phyloP scores from a whole-genome alignment of 176 grass and related monocot species.

The Oropetium thomaeum region DNA sequence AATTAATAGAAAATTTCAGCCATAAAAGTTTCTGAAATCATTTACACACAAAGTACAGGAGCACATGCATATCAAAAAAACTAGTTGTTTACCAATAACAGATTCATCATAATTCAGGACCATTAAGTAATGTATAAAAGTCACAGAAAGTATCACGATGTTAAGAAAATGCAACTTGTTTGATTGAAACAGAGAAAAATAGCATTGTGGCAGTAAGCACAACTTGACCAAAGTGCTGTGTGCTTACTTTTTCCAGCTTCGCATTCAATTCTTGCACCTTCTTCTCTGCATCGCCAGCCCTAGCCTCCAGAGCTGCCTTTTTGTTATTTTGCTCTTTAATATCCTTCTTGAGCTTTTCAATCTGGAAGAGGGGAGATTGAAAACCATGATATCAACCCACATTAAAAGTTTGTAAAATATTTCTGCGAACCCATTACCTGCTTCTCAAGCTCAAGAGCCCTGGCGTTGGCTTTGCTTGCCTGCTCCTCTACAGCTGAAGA shows the following conservation, averaged over 20 bases:
- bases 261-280: constrained; percentile 61
- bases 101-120: constrained; percentile 14
- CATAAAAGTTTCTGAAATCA: neutral
- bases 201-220: neutral
- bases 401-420: constrained; percentile 5
- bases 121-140: neutral
- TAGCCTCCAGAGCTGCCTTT: constrained; percentile 53
- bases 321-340: constrained; percentile 45
- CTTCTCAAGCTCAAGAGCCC: constrained; percentile 57
- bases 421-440: constrained; percentile 48
- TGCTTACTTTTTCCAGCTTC: constrained; percentile 72
- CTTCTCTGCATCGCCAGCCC: constrained; percentile 45
- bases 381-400: constrained; percentile 1
- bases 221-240: neutral
- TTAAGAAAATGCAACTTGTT: neutral
- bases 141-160: neutral
- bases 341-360: constrained; percentile 60
- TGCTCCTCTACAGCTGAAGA: constrained; percentile 54
- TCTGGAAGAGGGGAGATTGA: constrained; percentile 37
- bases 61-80: neutral
- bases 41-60: neutral
- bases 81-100: neutral
- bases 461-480: constrained; percentile 40
- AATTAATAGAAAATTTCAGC: neutral
- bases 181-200: constrained; percentile 3